These are phyloP conservation scores for Nannochloris sp. DNA, from an alignment of 139 green algal genomes.

Conservation along the genomic window DNA sequence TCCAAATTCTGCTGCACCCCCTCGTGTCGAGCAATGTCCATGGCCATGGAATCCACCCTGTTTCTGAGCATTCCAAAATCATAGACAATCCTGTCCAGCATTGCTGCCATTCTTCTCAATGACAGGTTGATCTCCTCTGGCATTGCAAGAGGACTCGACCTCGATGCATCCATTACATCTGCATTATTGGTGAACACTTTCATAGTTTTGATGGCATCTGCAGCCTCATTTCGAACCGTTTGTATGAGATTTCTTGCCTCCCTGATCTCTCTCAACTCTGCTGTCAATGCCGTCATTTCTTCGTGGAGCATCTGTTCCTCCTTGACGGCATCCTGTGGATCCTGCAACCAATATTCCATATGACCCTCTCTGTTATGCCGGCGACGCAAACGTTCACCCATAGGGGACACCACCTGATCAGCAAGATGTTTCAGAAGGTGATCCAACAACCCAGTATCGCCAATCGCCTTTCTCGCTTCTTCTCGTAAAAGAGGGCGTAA, in stretches of 20 bases:
- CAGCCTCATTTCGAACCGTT: constrained; percentile 18
- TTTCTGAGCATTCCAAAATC: not conserved
- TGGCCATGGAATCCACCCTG: not conserved
- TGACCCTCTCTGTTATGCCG: constrained; percentile 47
- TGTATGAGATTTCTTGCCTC: constrained; percentile 18
- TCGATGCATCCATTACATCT: too few species aligned
- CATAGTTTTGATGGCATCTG: constrained; percentile 16
- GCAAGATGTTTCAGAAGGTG: constrained; percentile 57
- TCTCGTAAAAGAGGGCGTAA: constrained; percentile 41
- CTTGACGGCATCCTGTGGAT: not conserved
- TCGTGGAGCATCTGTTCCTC: constrained; percentile 20
- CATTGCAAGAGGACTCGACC: too few species aligned
- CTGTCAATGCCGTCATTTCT: constrained; percentile 18
- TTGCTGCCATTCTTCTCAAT: too few species aligned
- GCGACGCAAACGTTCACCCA: constrained; percentile 31
- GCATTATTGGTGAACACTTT: not conserved
- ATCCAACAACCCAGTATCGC: constrained; percentile 55
- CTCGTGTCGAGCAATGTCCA: too few species aligned
- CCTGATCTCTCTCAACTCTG: constrained; percentile 23
- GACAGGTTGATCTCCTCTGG: too few species aligned
- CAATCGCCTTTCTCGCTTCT: constrained; percentile 42
- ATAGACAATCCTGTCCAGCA: too few species aligned
- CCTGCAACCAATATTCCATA: constrained; percentile 56
- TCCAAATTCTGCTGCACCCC: too few species aligned
- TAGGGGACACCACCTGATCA: constrained; percentile 28